These are phyloP conservation scores for Sporothrix curviconia DNA, from an alignment of 2,329 filamentous ascomycete species.

Conservation along the genomic window DNA sequence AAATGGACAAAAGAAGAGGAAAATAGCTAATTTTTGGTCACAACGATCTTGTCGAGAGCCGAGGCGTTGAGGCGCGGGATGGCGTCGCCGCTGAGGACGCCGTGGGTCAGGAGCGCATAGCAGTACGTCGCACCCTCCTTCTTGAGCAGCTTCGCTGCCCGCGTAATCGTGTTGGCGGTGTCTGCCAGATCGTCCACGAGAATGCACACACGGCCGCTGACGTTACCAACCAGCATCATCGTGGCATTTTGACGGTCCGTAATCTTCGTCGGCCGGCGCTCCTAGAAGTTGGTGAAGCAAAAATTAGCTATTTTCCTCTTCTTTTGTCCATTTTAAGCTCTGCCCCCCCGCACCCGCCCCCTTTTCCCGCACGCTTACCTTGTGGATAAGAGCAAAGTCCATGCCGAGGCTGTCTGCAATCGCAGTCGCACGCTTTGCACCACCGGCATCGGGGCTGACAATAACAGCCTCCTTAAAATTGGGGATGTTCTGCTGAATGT, in stretches of 20 bases:
- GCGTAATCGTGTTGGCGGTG: constrained; percentile 93
- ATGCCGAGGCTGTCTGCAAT: constrained; percentile 91
- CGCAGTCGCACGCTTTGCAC: constrained; percentile 89
- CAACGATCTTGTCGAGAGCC: constrained; percentile 84
- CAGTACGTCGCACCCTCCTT: constrained; percentile 88
- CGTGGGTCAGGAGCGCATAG: constrained; percentile 89
- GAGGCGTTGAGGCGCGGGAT: constrained; percentile 92
- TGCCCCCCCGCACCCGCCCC: neutral
- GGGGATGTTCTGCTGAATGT: constrained; percentile 73
- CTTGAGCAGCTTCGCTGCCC: constrained; percentile 93
- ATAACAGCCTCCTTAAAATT: constrained; percentile 82
- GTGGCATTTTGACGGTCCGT: constrained; percentile 70
- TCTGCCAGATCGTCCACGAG: constrained; percentile 92
- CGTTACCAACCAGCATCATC: constrained; percentile 78
- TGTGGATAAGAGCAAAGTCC: constrained; percentile 97
- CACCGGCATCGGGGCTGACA: constrained; percentile 92
- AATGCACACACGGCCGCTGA: constrained; percentile 67
- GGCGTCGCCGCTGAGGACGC: constrained; percentile 89
- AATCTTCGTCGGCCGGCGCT: constrained; percentile 60
- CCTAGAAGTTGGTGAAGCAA: constrained; percentile 17
- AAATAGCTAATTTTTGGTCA: too few species aligned
- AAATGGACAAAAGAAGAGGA: too few species aligned
- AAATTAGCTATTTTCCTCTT: neutral
- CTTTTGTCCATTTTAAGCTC: neutral
- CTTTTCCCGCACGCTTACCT: constrained; percentile 53